Evolutionary conservation across 306 rosid genomes (phyloP), one percentile per base, ranked within the genome.

Genomic region (Acmispon strigosus): DNA sequence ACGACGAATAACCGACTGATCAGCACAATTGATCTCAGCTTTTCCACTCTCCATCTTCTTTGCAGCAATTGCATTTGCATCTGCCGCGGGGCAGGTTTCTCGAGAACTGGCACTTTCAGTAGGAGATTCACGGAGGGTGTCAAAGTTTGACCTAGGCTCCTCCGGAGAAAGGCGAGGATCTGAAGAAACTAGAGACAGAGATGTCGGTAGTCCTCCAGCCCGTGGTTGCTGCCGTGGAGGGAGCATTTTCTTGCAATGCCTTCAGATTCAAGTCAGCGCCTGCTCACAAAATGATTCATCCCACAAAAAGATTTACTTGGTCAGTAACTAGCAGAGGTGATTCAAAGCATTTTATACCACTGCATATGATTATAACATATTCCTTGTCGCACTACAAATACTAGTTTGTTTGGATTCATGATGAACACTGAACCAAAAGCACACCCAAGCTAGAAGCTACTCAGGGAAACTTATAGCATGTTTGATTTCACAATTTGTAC

Each of bases 51-150:
- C 96, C 91, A 84, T 81, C 85, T 86, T 92, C 86, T 92, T 92
- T 13, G 81, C 84, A 53, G 83, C 84, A n/a, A 73, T 83, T 8
- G 89, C 85, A 73, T 88, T 83, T 7, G 89, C 85, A 73, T 88
- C 92, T 0, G 85, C 88, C 67, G 80, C 27, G 27, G 98, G 96
- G 97, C 95, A 94, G 24, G 94, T 90, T 66, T 94, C 98, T 51
- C 80, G 85, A 60, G 98, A 94, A 69, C 96, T 94, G 48, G 97
- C 99, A 79, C 99, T 94, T 82, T 89, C 97, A 32, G 97, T 84
- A 1, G 96, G 98, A 47, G 97, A 91, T 78, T 94, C 97, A 0
- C 85, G 96, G 44, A 80, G 70, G 24, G 89, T 83, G 55, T 89
- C 96, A 57, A 92, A 85, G 66, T 88, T 90, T 29, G 97, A 84